These are phyloP conservation scores for Collybiopsis luxurians DNA, from an alignment of 768 basidiomycete genomes.

Conservation along the genomic window DNA sequence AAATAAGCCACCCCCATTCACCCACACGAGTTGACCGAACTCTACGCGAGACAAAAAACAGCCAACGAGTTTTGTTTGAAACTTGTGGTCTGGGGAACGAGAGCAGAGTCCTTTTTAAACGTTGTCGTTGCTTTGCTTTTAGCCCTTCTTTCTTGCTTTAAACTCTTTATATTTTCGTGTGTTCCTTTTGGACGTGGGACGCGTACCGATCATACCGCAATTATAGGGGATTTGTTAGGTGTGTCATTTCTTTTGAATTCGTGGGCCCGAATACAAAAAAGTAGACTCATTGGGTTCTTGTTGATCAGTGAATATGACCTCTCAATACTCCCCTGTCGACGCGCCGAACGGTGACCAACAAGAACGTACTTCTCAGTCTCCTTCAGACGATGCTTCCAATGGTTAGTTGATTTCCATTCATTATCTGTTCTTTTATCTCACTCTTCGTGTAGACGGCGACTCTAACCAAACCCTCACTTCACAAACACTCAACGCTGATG, in stretches of 20 bases:
- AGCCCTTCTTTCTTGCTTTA: no score
- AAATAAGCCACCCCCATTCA: no score
- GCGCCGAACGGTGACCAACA: slow-evolving; percentile 14
- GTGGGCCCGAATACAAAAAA: background rate
- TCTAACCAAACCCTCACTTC: slow-evolving; percentile 37
- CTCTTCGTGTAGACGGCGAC: slow-evolving; percentile 18
- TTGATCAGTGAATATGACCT: slow-evolving; percentile 4
- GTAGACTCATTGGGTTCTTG: background rate
- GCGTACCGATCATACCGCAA: slow-evolving; percentile 6
- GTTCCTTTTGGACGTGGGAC: no score
- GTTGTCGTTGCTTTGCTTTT: no score
- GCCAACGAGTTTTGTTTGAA: no score
- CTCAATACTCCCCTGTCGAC: slow-evolving; percentile 1
- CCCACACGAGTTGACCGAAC: no score
- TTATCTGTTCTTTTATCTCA: slow-evolving; percentile 13
- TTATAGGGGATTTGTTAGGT: no score
- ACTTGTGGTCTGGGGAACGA: no score
- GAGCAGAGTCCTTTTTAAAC: no score
- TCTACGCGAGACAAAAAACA: no score
- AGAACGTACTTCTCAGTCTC: slow-evolving; percentile 50
- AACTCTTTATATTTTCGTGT: no score
- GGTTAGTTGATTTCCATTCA: slow-evolving; percentile 18
- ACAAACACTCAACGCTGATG: slow-evolving; percentile 82
- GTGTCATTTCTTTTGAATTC: slow-evolving; percentile 2
- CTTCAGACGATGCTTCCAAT: slow-evolving; percentile 52